Evolutionary conservation across 2,329 filamentous ascomycete species (phyloP).

Genomic region (Exophiala spinifera): DNA sequence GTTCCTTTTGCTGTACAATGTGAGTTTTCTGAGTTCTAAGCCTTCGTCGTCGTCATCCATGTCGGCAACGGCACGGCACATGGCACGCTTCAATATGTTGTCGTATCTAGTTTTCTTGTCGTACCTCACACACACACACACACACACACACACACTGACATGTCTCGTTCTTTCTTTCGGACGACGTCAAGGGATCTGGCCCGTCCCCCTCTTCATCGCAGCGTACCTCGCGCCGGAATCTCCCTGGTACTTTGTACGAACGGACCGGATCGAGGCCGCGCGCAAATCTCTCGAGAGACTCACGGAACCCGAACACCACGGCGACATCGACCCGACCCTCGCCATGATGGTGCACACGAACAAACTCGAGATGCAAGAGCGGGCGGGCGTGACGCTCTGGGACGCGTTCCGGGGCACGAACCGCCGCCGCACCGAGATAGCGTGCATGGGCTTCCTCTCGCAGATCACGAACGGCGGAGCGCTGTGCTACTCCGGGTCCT

Average conservation of each 20-base stretch:
- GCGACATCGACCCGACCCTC: slow-evolving; percentile 33
- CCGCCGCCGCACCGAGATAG: slow-evolving; percentile 42
- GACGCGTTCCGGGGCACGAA: slow-evolving; percentile 34
- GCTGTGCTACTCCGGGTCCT: slow-evolving; percentile 33
- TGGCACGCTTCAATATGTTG: too few species aligned
- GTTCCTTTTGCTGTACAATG: slow-evolving; percentile 31
- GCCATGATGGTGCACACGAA: slow-evolving; percentile 42
- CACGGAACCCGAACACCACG: slow-evolving; percentile 33
- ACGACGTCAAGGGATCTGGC: slow-evolving; percentile 28
- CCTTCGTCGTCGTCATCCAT: too few species aligned
- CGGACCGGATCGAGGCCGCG: slow-evolving; percentile 36
- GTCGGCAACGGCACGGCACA: too few species aligned
- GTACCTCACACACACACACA: too few species aligned
- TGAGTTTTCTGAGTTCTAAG: too few species aligned
- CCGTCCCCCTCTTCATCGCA: slow-evolving; percentile 23
- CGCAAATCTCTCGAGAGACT: slow-evolving; percentile 33
- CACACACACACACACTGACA: too few species aligned
- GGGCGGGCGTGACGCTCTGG: slow-evolving; percentile 28
- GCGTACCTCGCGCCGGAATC: slow-evolving; percentile 26
- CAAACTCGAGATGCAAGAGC: slow-evolving; percentile 30
- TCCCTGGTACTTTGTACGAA: slow-evolving; percentile 35
- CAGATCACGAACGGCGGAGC: slow-evolving; percentile 34
- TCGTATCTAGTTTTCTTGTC: too few species aligned
- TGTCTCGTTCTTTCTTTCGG: too few species aligned
- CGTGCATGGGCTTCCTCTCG: slow-evolving; percentile 36